phyloP scores from a whole-genome alignment of 2,329 filamentous ascomycete genomes.

The Tolypocladium album region DNA sequence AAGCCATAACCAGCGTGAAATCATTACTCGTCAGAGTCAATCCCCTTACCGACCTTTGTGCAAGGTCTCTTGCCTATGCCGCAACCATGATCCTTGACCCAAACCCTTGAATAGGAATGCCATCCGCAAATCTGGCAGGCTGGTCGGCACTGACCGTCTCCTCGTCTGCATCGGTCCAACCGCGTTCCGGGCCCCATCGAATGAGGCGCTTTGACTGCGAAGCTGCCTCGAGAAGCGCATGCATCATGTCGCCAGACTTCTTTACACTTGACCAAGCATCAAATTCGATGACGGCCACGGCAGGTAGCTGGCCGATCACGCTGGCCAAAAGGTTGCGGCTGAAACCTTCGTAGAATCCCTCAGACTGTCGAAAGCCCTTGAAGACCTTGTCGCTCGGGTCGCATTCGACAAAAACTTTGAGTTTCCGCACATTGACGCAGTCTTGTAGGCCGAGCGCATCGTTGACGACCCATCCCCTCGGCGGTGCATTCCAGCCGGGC shows the following conservation, averaged over 20 bases:
- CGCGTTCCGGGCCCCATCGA: conserved; percentile 57
- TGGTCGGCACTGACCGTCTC: conserved; percentile 4
- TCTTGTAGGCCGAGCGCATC: conserved; percentile 51
- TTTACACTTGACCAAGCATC: conserved; percentile 58
- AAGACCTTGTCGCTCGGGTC: conserved; percentile 61
- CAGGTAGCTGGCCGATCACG: conserved; percentile 47
- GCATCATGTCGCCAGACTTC: conserved; percentile 54
- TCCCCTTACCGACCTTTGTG: background rate
- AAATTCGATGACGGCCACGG: conserved; percentile 50
- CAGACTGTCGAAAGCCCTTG: conserved; percentile 53
- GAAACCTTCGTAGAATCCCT: conserved; percentile 62
- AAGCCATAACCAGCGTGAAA: background rate
- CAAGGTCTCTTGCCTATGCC: conserved; percentile 3
- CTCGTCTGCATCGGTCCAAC: conserved; percentile 49
- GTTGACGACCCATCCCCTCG: conserved; percentile 59
- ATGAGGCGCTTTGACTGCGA: conserved; percentile 38
- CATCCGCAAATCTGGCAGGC: conserved; percentile 2
- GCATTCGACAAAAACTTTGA: conserved; percentile 61
- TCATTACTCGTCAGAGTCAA: background rate
- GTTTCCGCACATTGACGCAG: conserved; percentile 43
- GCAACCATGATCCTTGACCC: conserved; percentile 8
- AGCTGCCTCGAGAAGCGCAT: conserved; percentile 43
- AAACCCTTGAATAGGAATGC: conserved; percentile 6
- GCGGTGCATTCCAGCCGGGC: conserved; percentile 61
- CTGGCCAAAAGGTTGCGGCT: conserved; percentile 43